Conservation (phyloP, 495 filamentous ascomycete genomes). For the Aspergillus haitiensis region DNA sequence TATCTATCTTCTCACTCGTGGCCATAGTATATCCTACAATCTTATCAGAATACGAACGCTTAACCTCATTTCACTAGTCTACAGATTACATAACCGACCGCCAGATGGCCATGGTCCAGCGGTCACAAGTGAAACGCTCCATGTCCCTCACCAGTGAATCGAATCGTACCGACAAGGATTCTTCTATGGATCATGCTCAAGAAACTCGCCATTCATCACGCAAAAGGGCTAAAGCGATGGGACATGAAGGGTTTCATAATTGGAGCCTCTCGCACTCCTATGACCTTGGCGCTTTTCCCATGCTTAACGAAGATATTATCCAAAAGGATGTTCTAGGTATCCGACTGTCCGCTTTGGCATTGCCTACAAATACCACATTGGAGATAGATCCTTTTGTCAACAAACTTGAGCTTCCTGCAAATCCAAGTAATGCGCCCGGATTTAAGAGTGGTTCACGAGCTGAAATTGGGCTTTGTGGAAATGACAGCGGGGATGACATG, state of each 20-base stretch:
- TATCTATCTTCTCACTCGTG: neutral
- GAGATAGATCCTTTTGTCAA: constrained; percentile 28
- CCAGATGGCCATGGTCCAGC: neutral
- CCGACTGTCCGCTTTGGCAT: neutral
- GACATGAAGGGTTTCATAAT: neutral
- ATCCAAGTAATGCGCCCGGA: constrained; percentile 31
- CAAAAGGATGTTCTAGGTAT: constrained; percentile 5
- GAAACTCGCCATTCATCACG: neutral
- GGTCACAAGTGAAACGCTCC: neutral
- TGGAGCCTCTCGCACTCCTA: neutral
- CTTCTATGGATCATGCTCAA: no score
- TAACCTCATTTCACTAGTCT: no score
- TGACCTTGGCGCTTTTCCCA: neutral
- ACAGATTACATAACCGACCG: neutral
- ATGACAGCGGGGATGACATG: constrained; percentile 15
- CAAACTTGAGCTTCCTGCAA: constrained; percentile 19
- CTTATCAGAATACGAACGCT: no score
- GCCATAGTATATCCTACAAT: neutral
- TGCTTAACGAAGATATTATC: neutral
- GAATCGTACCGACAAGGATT: no score
- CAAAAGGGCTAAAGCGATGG: neutral
- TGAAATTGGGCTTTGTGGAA: constrained; percentile 4
- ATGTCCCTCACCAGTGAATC: no score
- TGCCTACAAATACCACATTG: constrained; percentile 18
- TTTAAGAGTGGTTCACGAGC: constrained; percentile 14